Evolutionary conservation across 202 grass and related monocot genomes (phyloP).

Genomic region (Brachypodium distachyon): DNA sequence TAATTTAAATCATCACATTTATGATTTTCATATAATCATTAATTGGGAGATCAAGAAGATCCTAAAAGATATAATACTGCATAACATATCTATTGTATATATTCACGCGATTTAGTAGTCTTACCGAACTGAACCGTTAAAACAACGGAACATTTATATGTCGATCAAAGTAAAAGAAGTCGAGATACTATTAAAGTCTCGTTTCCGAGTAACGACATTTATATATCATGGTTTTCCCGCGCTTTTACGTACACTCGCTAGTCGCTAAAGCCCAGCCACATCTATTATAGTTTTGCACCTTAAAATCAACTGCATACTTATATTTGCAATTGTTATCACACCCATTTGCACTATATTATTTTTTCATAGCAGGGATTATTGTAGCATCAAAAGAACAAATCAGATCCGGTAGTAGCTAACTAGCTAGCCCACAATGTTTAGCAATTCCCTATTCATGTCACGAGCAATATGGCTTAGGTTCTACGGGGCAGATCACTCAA

Average conservation of each 20-base stretch:
- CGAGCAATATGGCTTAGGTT: neutral
- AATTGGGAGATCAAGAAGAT: too few species aligned
- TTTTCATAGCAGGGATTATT: neutral
- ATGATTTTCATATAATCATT: too few species aligned
- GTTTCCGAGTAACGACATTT: too few species aligned
- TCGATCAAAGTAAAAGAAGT: too few species aligned
- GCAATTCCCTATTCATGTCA: neutral
- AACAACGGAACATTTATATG: too few species aligned
- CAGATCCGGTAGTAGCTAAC: neutral
- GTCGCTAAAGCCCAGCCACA: neutral
- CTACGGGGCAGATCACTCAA: neutral
- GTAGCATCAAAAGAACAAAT: neutral
- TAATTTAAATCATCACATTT: too few species aligned
- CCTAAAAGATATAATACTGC: too few species aligned
- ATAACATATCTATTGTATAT: too few species aligned
- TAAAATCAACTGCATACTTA: neutral
- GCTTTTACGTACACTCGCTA: neutral
- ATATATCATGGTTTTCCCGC: neutral
- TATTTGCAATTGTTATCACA: neutral
- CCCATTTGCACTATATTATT: neutral
- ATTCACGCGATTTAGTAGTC: too few species aligned
- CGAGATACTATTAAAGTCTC: too few species aligned
- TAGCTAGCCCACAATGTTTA: neutral
- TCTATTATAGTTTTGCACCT: neutral
- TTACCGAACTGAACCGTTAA: too few species aligned